phyloP scores from a whole-genome alignment of 352 stramenopile genomes.

The Blastocystis sp. region DNA sequence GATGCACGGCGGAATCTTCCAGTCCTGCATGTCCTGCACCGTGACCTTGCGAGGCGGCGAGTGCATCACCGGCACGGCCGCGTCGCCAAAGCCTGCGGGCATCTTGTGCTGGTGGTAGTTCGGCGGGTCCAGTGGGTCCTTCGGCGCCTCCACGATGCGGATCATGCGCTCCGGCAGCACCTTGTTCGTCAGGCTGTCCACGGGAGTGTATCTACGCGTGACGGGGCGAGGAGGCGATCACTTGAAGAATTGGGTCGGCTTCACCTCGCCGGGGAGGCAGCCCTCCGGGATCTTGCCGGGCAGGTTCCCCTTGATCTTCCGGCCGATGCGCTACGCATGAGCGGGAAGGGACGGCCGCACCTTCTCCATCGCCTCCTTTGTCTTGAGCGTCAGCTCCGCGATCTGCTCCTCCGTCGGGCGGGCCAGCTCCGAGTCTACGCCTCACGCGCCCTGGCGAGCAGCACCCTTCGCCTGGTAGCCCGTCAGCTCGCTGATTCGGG shows the following conservation, averaged over 20 bases:
- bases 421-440: slow-evolving; percentile 74
- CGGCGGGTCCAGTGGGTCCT: slow-evolving; percentile 96
- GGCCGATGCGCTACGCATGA: slow-evolving; percentile 74
- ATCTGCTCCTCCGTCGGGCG: slow-evolving; percentile 78
- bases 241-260: slow-evolving; percentile 77
- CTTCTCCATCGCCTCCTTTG: slow-evolving; percentile 82
- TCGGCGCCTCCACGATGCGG: slow-evolving; percentile 93
- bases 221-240: slow-evolving; percentile 10
- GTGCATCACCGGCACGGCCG: slow-evolving; percentile 85
- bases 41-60: slow-evolving; percentile 87
- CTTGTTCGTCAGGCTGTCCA: slow-evolving; percentile 71
- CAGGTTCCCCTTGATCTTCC: slow-evolving; percentile 79
- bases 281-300: slow-evolving; percentile 53
- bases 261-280: slow-evolving; percentile 75
- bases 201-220: slow-evolving; percentile 74
- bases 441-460: neutral
- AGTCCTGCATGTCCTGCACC: slow-evolving; percentile 88
- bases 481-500: slow-evolving; percentile 23
- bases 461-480: neutral
- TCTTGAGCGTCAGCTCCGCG: slow-evolving; percentile 76
- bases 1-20: slow-evolving; percentile 98
- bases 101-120: slow-evolving; percentile 98
- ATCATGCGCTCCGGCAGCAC: slow-evolving; percentile 88
- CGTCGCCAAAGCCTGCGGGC: slow-evolving; percentile 82
- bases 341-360: slow-evolving; percentile 72